Base-by-base conservation (phyloP, 1,284 basidiomycete species). In the Cutaneotrichosporon cutaneum region DNA sequence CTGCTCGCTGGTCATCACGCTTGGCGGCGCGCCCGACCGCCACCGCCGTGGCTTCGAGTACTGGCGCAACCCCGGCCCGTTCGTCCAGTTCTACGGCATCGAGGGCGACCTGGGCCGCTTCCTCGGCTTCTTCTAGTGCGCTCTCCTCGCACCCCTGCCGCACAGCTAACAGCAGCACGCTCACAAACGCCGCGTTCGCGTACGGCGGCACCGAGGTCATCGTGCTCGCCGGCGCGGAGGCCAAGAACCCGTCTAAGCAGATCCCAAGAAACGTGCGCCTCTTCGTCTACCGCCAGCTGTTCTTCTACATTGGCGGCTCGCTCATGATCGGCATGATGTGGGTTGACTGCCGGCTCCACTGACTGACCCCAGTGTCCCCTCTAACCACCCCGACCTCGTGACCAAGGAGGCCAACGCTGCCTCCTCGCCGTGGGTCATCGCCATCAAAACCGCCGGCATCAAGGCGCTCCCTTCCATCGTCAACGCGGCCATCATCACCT, bases 221-320 rank as follows among this genome's bases (percentile, higher is more conserved):
- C 18, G 68, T 66, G 6, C 62, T 70, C 56, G 63, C 70, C 14
- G 68, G 72, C 0, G 71, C 69, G 6, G 75, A 76, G 58, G 67
- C 70, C 22, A 57, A 59, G 27, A 65, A 73, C 45, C 75, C 75
- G 4, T 85, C 88, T 42, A 83, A 85, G n/a, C 90, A 90, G 72
- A 87, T 94, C 62, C 83, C 87, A 39, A 88, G 86, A 71, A 90
- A 90, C 4, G 87, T 89, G 76, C 83, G 83, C 62, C 82, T 88
- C 42, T 89, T 93, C 26, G 88, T 88, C 75, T 81, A 87, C 67
- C 86, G 89, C 71, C 90, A 94, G 68, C 82, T 82, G 63, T 74
- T 88, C 75, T 80, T 86, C 65, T 16, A 59, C 30, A 32, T 59
- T 18, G 39, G 51, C 44, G 58, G 58, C 30, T 45, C 58, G 8